Conservation (phyloP, 306 rosid species). For the Lithocarpus polystachyus region DNA sequence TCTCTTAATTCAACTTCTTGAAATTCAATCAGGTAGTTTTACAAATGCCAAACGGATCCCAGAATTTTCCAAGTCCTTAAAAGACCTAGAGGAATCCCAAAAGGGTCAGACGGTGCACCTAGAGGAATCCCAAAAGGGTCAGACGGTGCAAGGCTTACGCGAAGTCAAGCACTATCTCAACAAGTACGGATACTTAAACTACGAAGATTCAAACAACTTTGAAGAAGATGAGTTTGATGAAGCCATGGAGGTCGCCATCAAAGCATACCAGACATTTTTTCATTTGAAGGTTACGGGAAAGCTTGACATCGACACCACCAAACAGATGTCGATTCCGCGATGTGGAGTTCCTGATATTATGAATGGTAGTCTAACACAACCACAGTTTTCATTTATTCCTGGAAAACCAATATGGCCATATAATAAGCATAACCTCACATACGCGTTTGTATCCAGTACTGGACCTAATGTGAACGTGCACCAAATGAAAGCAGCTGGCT, state of each 20-base stretch:
- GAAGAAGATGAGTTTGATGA: not conserved
- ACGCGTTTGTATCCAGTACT: not conserved
- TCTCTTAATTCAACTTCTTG: not conserved
- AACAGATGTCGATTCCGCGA: not conserved
- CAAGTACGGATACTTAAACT: slow-evolving; percentile 4
- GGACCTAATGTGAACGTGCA: not conserved
- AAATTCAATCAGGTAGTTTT: not conserved
- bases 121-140: not conserved
- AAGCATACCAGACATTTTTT: not conserved
- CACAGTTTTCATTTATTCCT: not conserved
- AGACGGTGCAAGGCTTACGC: not conserved
- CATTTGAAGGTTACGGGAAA: slow-evolving; percentile 5
- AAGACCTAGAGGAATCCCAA: not conserved
- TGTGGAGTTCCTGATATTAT: slow-evolving; percentile 5
- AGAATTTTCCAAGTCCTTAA: not conserved
- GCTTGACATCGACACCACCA: slow-evolving; percentile 7
- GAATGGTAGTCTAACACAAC: not conserved
- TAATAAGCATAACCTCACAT: not conserved
- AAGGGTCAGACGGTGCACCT: not conserved
- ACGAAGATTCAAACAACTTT: not conserved
- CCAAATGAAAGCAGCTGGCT: not conserved
- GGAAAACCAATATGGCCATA: slow-evolving; percentile 4
- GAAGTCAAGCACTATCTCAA: not conserved
- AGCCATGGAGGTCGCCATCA: not conserved
- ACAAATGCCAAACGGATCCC: not conserved